Evolutionary conservation across 1,284 basidiomycete species (phyloP), one percentile per base, ranked within the genome.

Genomic region (Boletus calvinii): DNA sequence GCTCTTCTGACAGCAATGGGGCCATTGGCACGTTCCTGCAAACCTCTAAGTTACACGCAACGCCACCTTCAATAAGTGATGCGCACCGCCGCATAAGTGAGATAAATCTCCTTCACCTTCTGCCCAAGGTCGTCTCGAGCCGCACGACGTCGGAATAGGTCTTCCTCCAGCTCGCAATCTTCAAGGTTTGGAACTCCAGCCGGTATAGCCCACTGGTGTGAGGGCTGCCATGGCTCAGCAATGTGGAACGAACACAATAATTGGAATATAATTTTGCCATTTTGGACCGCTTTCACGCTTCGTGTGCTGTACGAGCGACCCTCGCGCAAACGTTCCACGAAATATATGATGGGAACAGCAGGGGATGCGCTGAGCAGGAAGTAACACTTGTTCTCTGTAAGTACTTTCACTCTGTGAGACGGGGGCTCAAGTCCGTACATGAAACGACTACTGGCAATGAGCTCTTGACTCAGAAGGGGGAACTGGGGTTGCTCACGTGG

Each of bases 231-330:
- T 1, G 83, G 83, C 66, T 94, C 90, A 1, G 90, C 88, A 35
- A 78, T 75, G 56, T 94, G 87, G 75, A 94, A 97, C 1, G 92
- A 95, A 64, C 90, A 93, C 55, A 91, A 73, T 67, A 96, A 77
- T 51, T 90, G 80, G 70, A 96, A 97, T 58, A 97, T 82, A 39
- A 81, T 78, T 42, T 76, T 76, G 35, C 90, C 91, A 45, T 82
- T 80, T 68, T 98, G 94, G 31, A 78, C 75, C 1, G 87, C 88
- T 59, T 81, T 79, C 51, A 90, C 85, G 20, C 84, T 76, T 48
- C 84, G 84, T 18, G 90, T 87, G 37, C 77, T 73, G 65, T 91
- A 92, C 17, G 85, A 85, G 30, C 79, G 78, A 30, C 90, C 90
- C 57, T 93, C 81, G 17, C 93, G 85, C n/a, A 94, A 71, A n/a